Percentiles rank a stretch among this genome's conserved stretches.
These are phyloP conservation scores for Tricholoma terreum DNA, from an alignment of 768 basidiomycete species.

Conservation along the genomic window DNA sequence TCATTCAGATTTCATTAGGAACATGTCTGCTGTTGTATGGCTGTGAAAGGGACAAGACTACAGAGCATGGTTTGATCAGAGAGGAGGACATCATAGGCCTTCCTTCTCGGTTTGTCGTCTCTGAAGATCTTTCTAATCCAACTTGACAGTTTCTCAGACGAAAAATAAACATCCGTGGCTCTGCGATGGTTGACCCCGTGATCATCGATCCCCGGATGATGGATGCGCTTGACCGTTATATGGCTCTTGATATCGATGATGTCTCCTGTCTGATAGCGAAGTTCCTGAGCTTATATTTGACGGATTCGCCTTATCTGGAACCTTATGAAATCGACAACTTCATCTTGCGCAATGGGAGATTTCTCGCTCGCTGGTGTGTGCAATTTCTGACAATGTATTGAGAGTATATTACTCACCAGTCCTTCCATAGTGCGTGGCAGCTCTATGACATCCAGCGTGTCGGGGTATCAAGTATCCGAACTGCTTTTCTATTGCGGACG, in stretches of 20 bases:
- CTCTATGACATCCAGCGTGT: slow-evolving; percentile 60
- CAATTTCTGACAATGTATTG: background rate
- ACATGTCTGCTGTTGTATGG: slow-evolving; percentile 65
- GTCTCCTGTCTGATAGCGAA: slow-evolving; percentile 53
- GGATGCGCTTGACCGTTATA: slow-evolving; percentile 48
- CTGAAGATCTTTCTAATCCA: background rate
- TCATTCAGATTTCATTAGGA: slow-evolving; percentile 61
- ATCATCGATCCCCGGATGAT: slow-evolving; percentile 58
- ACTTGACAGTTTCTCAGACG: slow-evolving; percentile 35
- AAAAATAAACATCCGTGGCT: slow-evolving; percentile 41
- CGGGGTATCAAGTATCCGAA: slow-evolving; percentile 52
- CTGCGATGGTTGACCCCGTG: slow-evolving; percentile 53
- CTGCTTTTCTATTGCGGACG: slow-evolving; percentile 53
- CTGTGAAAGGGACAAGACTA: slow-evolving; percentile 51
- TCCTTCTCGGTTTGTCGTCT: slow-evolving; percentile 50
- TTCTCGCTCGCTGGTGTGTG: slow-evolving; percentile 59
- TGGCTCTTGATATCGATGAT: slow-evolving; percentile 45
- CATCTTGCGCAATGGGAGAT: slow-evolving; percentile 55
- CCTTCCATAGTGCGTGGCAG: slow-evolving; percentile 54
- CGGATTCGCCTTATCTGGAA: slow-evolving; percentile 58
- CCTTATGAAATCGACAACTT: slow-evolving; percentile 73
- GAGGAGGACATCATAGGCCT: slow-evolving; percentile 47
- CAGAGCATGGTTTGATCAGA: slow-evolving; percentile 43
- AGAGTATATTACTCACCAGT: slow-evolving; percentile 1
- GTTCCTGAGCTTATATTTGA: slow-evolving; percentile 60